Evolutionary conservation across 2,329 filamentous ascomycete species (phyloP), one percentile per base, ranked within the genome.

Genomic region (Huntiella moniliformis): DNA sequence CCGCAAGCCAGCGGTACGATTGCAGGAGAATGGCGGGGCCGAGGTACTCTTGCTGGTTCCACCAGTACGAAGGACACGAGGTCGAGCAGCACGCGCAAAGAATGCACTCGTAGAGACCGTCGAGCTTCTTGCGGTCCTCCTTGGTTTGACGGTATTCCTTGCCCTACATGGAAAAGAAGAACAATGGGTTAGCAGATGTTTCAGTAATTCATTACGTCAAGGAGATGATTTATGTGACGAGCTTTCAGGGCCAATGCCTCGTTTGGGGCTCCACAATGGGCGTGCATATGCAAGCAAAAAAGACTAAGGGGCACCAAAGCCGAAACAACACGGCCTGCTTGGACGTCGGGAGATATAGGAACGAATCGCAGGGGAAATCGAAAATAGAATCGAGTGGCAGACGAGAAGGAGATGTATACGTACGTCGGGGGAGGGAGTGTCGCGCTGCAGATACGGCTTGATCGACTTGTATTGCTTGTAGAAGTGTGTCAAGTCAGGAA

Each of bases 401-500:
- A 39, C 11, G 10, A n/a, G 15, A 17, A 3, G n/a, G 5, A 33
- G 17, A 33, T 18, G 35, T 36, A 38, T 42, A 71, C 81, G 62
- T 73, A 92, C 84, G 60, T 95, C 83, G 54, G 78, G 75, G 38
- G 84, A 68, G 46, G 83, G 80, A 22, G 84, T 91, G 53, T 87
- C 80, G 59, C 86, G 77, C 70, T 96, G 91, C 45, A 98, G 78
- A 64, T 94, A 98, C 38, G 91, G 91, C 78, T 96, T 93, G 68
- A 98, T 95, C 12, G 87, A 95, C 68, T 95, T 94, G 77, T 98
- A 98, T 73, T 98, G 91, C 75, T 96, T 96, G 77, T 98, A 98
- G 70, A 98, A 96, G 60, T 91, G 82, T 52, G 91, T 98, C 68
- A 98, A 70, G 62, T 98, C 91, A 50, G 91, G 88, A 32, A 98